Base-by-base conservation (phyloP, 2,329 filamentous ascomycete genomes). In the Xylaria sp. region DNA sequence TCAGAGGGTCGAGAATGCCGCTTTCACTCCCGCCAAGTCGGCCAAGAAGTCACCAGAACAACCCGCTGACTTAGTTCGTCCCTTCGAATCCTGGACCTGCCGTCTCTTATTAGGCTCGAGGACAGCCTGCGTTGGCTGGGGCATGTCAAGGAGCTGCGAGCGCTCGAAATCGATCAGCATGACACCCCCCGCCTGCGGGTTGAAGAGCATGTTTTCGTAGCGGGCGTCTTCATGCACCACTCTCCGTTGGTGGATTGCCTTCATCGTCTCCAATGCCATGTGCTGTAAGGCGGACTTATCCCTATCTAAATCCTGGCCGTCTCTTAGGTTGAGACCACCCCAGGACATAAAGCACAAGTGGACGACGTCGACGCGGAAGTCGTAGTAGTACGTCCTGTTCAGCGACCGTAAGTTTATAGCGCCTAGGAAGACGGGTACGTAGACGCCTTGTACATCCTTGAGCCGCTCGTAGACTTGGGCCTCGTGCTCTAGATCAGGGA, bases 401-500 rank as follows among this genome's bases (percentile, higher is more conserved):
- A 80, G 66, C 4, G 49, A n/a, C 44, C 71, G 69, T 33, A 82
- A 76, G 68, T 82, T 74, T 36, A 82, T 74, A 5, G 74, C 69
- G 10, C 79, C 77, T 5, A 82, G 75, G 36, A 78, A 80, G 0
- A 83, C 76, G n/a, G 80, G 79, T n/a, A 82, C 67, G 20, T 72
- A 3, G 6, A 69, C 54, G 5, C 81, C 80, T 72, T 83, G 77
- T 36, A 80, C 39, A 11, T 71, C 57, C 53, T 66, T n/a, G 0
- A 82, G 73, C 17, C 73, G 74, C 6, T 70, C 5, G 63, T 83
- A 83, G 1, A 82, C 73, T 0, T 45, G 55, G 62, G 50, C 74
- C 68, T 83, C 78, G 47, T 80, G 72, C 65, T 78, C 49, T 15
- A 82, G 77, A 65, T 78, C 73, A 0, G 55, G 15, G 42, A 78